phyloP scores from a whole-genome alignment of 2,329 filamentous ascomycete species.

The Parascedosporium putredinis region DNA sequence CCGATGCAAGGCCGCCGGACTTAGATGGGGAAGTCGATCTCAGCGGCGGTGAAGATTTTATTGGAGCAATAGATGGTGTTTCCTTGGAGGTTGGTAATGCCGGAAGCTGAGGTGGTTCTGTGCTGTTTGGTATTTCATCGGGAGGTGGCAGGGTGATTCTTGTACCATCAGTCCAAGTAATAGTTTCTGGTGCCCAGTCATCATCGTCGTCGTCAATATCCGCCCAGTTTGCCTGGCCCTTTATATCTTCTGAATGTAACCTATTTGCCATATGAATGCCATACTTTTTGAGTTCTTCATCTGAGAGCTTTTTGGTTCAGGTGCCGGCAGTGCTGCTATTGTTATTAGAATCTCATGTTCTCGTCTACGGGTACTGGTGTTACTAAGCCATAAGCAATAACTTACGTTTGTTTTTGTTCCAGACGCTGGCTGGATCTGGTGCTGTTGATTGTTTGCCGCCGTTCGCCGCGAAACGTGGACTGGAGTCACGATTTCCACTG shows the following conservation, averaged over 20 bases:
- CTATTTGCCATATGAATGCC: slow-evolving; percentile 77
- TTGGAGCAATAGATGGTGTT: slow-evolving; percentile 26
- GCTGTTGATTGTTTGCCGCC: slow-evolving; percentile 42
- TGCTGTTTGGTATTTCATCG: slow-evolving; percentile 32
- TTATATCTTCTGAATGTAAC: slow-evolving; percentile 62
- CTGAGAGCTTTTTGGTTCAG: slow-evolving; percentile 75
- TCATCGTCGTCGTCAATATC: slow-evolving; percentile 86
- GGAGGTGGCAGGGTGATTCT: slow-evolving; percentile 63
- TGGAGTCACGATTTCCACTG: slow-evolving; percentile 42
- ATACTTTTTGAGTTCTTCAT: slow-evolving; percentile 79
- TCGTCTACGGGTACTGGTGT: too few relatives aligned
- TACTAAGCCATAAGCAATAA: too few relatives aligned
- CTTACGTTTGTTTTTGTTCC: slow-evolving; percentile 83
- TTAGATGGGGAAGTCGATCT: slow-evolving; percentile 30
- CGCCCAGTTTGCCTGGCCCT: slow-evolving; percentile 75
- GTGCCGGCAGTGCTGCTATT: slow-evolving; percentile 44
- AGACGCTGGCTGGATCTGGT: slow-evolving; percentile 65
- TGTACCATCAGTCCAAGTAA: slow-evolving; percentile 82
- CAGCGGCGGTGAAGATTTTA: slow-evolving; percentile 30
- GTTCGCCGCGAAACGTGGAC: slow-evolving; percentile 36
- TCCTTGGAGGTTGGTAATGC: slow-evolving; percentile 18
- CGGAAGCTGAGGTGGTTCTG: slow-evolving; percentile 9
- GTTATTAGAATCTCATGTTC: too few relatives aligned
- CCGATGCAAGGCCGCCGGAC: slow-evolving; percentile 36
- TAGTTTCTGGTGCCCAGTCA: slow-evolving; percentile 75